A percentile compares a stretch with the other conserved stretches of the same genome.
phyloP scores from a whole-genome alignment of 805 yeast genomes.

The Yarrowia deformans region DNA sequence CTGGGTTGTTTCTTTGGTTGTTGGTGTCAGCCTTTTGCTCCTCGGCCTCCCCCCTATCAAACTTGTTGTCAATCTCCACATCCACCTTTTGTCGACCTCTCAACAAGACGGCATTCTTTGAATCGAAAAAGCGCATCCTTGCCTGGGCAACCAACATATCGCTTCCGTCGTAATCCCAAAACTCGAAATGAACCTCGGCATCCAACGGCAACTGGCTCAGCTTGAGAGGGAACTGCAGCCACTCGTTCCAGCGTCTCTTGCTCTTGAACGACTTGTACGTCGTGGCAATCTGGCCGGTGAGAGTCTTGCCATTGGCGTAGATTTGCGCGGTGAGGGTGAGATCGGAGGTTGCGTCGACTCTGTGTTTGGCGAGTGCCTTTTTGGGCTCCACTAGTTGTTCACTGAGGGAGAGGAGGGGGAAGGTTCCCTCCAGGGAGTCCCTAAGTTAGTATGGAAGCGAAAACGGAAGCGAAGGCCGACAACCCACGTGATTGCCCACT shows the following conservation, averaged over 20 bases:
- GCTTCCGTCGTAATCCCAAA: constrained; percentile 74
- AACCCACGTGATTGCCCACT: no score
- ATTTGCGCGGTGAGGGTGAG: constrained; percentile 58
- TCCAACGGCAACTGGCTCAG: constrained; percentile 74
- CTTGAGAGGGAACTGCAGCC: constrained; percentile 74
- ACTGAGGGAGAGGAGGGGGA: constrained; percentile 55
- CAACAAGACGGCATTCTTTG: constrained; percentile 47
- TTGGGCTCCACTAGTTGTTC: constrained; percentile 59
- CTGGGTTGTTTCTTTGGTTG: background rate
- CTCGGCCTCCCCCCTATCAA: background rate
- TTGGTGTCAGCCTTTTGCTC: background rate
- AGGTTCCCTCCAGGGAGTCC: constrained; percentile 56
- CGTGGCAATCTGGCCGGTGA: constrained; percentile 60
- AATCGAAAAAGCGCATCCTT: constrained; percentile 64
- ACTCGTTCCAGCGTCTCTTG: constrained; percentile 68
- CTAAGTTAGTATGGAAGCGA: constrained; percentile 45
- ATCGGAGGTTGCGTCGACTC: constrained; percentile 50
- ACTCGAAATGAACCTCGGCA: constrained; percentile 63
- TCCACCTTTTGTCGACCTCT: constrained; percentile 26
- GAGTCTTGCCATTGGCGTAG: constrained; percentile 55
- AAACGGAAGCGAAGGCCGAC: background rate
- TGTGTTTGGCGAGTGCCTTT: constrained; percentile 54
- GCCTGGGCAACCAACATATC: constrained; percentile 66
- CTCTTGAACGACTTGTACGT: constrained; percentile 57
- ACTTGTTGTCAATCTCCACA: background rate